Evolutionary conservation across 257 asterid genomes (phyloP).

Genomic region (Solanum chaucha): DNA sequence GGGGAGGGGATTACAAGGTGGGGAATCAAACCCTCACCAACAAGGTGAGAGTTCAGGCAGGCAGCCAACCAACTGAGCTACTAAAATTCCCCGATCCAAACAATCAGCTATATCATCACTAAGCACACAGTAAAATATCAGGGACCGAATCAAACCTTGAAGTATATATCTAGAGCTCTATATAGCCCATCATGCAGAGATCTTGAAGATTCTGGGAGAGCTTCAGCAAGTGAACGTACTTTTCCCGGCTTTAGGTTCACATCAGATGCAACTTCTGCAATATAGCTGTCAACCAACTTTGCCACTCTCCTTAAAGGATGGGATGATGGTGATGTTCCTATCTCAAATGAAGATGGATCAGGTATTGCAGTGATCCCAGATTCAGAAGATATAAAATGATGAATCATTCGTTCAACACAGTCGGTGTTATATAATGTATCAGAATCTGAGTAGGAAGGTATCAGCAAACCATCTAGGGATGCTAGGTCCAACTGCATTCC

Average conservation of each 20-base stretch:
- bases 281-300: constrained; percentile 68
- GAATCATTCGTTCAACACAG: constrained; percentile 68
- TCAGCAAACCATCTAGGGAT: constrained; percentile 58
- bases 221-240: constrained; percentile 61
- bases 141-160: constrained; percentile 41
- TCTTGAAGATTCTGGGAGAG: constrained; percentile 80
- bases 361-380: constrained; percentile 20
- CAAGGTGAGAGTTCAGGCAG: background rate
- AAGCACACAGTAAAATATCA: background rate
- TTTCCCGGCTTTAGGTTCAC: constrained; percentile 77
- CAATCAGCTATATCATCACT: background rate
- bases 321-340: constrained; percentile 45
- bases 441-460: constrained; percentile 81
- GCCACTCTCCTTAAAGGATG: constrained; percentile 62
- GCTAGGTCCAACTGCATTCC: constrained; percentile 80
- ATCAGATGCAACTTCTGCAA: constrained; percentile 95
- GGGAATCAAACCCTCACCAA: background rate
- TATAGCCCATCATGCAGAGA: constrained; percentile 92
- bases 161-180: constrained; percentile 77
- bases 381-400: constrained; percentile 54
- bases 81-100: background rate
- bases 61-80: background rate
- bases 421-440: constrained; percentile 78
- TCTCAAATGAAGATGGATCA: constrained; percentile 43
- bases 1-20: background rate